Conservation (phyloP, 2,329 filamentous ascomycete species). For the Aureobasidium sp. region DNA sequence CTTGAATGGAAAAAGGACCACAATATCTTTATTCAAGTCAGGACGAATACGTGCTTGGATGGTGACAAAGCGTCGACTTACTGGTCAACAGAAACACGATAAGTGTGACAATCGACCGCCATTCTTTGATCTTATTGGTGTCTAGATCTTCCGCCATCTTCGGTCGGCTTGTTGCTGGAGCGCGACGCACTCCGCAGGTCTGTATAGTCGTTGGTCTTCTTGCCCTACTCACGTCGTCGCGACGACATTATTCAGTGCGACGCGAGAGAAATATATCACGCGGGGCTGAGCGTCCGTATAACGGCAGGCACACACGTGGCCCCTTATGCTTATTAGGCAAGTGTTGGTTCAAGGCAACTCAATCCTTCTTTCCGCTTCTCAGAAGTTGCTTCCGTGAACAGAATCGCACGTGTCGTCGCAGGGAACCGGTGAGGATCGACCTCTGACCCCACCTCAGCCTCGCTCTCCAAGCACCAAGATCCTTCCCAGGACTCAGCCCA, state of each 20-base stretch:
- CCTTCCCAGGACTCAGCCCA: neutral
- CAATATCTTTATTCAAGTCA: conserved; percentile 44
- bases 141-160: conserved; percentile 33
- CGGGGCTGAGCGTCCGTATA: neutral
- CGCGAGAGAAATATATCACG: neutral
- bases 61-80: conserved; percentile 36
- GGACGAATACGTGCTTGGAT: neutral
- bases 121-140: conserved; percentile 50
- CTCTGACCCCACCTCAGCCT: conserved; percentile 3
- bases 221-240: neutral
- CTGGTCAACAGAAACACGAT: conserved; percentile 61
- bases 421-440: conserved; percentile 3
- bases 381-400: neutral
- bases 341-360: neutral
- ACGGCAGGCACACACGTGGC: neutral
- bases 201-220: neutral
- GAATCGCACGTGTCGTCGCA: neutral
- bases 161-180: neutral
- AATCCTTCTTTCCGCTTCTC: neutral
- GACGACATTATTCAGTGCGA: neutral
- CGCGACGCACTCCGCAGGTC: neutral
- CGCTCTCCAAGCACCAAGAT: neutral
- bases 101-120: conserved; percentile 62
- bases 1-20: conserved; percentile 61
- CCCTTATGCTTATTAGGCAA: conserved; percentile 1